Percentiles rank a stretch among this genome's conserved stretches.
These are phyloP conservation scores for Kingdonia uniflora DNA, from an alignment of 164 flowering plant species.

Conservation along the genomic window DNA sequence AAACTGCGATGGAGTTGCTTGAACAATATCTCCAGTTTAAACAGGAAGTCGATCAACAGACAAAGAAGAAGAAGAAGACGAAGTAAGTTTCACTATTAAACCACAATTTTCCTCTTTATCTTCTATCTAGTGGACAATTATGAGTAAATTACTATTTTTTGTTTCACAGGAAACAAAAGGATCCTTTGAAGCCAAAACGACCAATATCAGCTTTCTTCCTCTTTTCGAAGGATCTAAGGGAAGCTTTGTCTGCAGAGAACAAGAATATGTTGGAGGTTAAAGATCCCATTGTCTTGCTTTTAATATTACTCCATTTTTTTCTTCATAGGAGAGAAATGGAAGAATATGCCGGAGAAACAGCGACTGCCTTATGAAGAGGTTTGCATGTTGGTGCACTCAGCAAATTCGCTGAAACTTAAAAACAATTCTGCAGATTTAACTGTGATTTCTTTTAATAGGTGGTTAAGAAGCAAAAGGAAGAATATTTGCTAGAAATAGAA, in stretches of 20 bases:
- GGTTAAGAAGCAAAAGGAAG: slow-evolving; percentile 69
- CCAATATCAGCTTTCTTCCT: slow-evolving; percentile 72
- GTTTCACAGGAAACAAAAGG: slow-evolving; percentile 56
- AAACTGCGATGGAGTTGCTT: slow-evolving; percentile 84
- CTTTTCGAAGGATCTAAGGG: slow-evolving; percentile 56
- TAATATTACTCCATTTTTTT: too few relatives aligned
- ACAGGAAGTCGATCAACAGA: slow-evolving; percentile 52
- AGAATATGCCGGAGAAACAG: slow-evolving; percentile 56
- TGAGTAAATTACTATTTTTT: neutral
- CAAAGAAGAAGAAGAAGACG: slow-evolving; percentile 26
- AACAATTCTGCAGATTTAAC: too few relatives aligned
- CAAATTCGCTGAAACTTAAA: too few relatives aligned
- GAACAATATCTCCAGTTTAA: slow-evolving; percentile 79
- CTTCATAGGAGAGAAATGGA: slow-evolving; percentile 78
- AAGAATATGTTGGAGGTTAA: slow-evolving; percentile 63
- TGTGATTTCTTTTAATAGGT: slow-evolving; percentile 23
- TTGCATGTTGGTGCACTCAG: neutral
- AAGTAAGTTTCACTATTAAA: slow-evolving; percentile 32
- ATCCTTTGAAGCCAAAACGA: slow-evolving; percentile 79
- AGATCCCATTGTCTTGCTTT: too few relatives aligned
- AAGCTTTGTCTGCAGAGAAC: slow-evolving; percentile 40
- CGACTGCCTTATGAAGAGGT: slow-evolving; percentile 72
- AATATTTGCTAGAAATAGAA: slow-evolving; percentile 65
- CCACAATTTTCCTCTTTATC: neutral
- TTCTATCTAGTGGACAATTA: neutral